Evolutionary conservation across 2,329 filamentous ascomycete genomes (phyloP).

Genomic region (Reticulascus tulasneorum): DNA sequence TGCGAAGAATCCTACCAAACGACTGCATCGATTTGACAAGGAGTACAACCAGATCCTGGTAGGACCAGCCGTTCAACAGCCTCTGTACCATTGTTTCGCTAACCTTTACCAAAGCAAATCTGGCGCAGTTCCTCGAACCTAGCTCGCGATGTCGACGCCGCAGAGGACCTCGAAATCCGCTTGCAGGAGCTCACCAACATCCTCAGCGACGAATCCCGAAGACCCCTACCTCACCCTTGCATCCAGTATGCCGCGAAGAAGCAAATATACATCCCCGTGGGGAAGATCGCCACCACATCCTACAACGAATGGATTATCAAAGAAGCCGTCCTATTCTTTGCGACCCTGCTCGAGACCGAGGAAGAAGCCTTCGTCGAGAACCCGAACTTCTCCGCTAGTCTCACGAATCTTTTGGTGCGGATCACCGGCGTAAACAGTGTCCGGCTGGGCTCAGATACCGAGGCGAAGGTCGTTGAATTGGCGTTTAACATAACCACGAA

Average conservation of each 20-base stretch:
- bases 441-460: constrained; percentile 72
- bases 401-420: constrained; percentile 81
- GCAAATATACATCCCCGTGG: constrained; percentile 84
- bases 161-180: constrained; percentile 58
- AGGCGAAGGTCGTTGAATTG: constrained; percentile 85
- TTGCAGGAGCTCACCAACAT: constrained; percentile 65
- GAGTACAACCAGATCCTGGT: constrained; percentile 62
- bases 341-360: constrained; percentile 90
- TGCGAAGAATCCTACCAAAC: constrained; percentile 59
- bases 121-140: constrained; percentile 62
- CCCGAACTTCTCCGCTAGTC: constrained; percentile 74
- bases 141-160: constrained; percentile 55
- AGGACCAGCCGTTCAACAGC: constrained; percentile 17
- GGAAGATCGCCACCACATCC: constrained; percentile 81
- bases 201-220: constrained; percentile 83
- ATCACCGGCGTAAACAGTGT: constrained; percentile 72
- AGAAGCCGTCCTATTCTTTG: constrained; percentile 81
- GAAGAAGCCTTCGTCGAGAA: constrained; percentile 93
- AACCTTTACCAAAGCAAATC: constrained; percentile 26
- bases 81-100: neutral
- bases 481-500: constrained; percentile 96
- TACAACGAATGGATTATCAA: constrained; percentile 83
- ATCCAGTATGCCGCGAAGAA: constrained; percentile 81
- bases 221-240: constrained; percentile 86
- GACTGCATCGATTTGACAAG: constrained; percentile 63